phyloP scores from a whole-genome alignment of 805 yeast genomes.

The Starmerella gropengiesseri region DNA sequence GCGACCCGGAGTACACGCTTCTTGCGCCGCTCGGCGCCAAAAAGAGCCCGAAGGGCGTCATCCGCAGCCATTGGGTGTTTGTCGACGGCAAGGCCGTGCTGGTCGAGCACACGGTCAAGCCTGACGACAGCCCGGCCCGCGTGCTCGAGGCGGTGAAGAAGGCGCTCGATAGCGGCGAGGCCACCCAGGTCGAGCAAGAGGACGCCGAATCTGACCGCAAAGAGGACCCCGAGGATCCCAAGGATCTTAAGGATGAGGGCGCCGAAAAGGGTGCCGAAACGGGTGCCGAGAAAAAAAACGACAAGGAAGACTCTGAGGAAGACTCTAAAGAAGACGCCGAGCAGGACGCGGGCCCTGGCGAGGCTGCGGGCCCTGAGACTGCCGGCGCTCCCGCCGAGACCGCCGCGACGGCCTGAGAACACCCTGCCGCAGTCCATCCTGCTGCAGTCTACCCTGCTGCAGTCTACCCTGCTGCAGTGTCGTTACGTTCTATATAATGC shows the following conservation, averaged over 20 bases:
- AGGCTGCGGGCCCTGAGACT: no score
- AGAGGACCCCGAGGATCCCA: no score
- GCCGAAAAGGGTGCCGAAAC: no score
- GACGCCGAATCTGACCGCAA: background rate
- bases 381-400: no score
- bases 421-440: no score
- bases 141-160: slow-evolving; percentile 25
- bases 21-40: slow-evolving; percentile 73
- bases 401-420: no score
- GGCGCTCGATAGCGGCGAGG: background rate
- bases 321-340: background rate
- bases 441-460: no score
- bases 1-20: slow-evolving; percentile 63
- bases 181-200: background rate
- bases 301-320: background rate
- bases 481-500: no score
- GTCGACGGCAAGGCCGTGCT: slow-evolving; percentile 57
- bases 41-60: slow-evolving; percentile 63
- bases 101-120: slow-evolving; percentile 43
- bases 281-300: background rate
- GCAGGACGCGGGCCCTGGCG: background rate
- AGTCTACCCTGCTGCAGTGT: no score
- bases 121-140: slow-evolving; percentile 28
- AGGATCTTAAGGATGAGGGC: no score
- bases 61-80: slow-evolving; percentile 89